Base-by-base conservation (phyloP, 2,329 filamentous ascomycete genomes). In the Onygena corvina region DNA sequence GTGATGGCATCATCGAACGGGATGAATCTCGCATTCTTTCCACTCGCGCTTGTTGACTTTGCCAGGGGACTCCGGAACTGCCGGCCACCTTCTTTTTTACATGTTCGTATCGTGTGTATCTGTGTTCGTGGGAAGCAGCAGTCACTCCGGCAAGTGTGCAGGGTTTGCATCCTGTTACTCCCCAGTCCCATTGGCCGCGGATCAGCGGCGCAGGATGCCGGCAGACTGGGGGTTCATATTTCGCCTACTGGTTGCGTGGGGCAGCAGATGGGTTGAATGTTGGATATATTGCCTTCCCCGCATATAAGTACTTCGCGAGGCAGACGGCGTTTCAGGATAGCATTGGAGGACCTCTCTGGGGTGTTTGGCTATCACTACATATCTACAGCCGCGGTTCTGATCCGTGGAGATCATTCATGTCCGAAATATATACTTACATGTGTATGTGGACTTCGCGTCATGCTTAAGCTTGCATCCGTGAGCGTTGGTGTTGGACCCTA, bases 31-130 rank as follows among this genome's bases (percentile, higher is more conserved):
- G 25, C 36, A 40, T 40, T 21, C 36, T n/a, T n/a, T n/a, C n/a
- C n/a, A n/a, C 36, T 40, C 36, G 36, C 36, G 36, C 36, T 40
- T 40, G 36, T 40, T 40, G 36, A 40, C 36, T 40, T 40, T 40
- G 7, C 36, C 9, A 12, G 36, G n/a, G 36, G 36, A 3, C 20
- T 7, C 20, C 36, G 36, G 36, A 23, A 40, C 18, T 40, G 36
- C 36, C 36, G 36, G 36, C 27, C 27, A 29, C 4, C 11, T 29
- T 29, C 11, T 29, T 5, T 29, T 33, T 9, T 33, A 9, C 14
- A 12, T n/a, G 11, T 33, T n/a, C 12, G 11, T 33, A 12, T 33
- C 12, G 6, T n/a, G 12, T 33, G 11, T 33, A n/a, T 12, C 14
- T 38, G 11, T 38, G 21, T 38, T 18, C 21, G 21, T 38, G 21